phyloP scores from a whole-genome alignment of 768 basidiomycete genomes.

The Stropharia rugosoannulata region DNA sequence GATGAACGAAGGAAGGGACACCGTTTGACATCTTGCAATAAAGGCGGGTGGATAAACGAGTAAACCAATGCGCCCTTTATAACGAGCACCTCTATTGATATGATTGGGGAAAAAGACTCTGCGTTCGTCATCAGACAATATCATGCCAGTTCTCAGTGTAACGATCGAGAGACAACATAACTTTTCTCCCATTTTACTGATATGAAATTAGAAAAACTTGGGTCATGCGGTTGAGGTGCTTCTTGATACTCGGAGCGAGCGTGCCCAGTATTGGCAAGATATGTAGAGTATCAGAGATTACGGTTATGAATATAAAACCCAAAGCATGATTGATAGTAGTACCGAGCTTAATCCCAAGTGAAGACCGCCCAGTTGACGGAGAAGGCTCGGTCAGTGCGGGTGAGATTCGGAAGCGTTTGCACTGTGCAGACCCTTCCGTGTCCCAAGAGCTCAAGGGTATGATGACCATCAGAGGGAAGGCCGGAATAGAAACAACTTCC shows the following conservation, averaged over 20 bases:
- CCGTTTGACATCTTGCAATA: neutral
- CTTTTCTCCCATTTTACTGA: neutral
- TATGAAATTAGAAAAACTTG: conserved; percentile 15
- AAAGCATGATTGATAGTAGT: conserved; percentile 14
- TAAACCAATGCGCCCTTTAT: neutral
- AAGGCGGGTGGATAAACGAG: neutral
- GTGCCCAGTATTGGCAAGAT: conserved; percentile 3
- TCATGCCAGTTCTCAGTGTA: conserved; percentile 14
- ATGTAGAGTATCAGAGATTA: neutral
- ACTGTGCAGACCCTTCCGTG: neutral
- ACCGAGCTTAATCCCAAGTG: conserved; percentile 21
- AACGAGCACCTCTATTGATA: conserved; percentile 19
- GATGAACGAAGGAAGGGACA: neutral
- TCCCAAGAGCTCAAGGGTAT: neutral
- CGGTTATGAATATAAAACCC: conserved; percentile 9
- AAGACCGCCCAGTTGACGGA: conserved; percentile 14
- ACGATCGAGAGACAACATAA: conserved; percentile 5
- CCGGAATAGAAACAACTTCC: neutral
- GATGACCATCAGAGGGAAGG: neutral
- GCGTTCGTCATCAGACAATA: conserved; percentile 20
- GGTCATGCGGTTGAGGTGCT: conserved; percentile 19
- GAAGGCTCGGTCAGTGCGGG: conserved; percentile 25
- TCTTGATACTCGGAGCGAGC: conserved; percentile 23
- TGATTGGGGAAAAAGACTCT: conserved; percentile 23
- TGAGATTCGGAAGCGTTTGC: conserved; percentile 15